Percentiles rank a stretch among this genome's conserved stretches.
phyloP scores from a whole-genome alignment of 2,329 filamentous ascomycete genomes.

The Ceratocystis harringtonii region DNA sequence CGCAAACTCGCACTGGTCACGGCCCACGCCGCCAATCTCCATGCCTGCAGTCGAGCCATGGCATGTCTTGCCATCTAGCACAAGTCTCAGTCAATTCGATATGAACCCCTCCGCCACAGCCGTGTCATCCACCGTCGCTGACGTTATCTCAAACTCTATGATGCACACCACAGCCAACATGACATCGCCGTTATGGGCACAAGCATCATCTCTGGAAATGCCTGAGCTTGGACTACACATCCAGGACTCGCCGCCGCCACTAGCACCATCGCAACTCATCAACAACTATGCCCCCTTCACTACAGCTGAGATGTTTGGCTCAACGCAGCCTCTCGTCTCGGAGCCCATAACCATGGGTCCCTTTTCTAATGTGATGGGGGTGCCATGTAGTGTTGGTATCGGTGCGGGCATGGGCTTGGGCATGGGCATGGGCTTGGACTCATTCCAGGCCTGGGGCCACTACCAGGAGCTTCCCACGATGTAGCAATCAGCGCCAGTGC shows the following conservation, averaged over 20 bases:
- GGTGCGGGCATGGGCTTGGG: neutral
- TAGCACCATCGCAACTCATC: constrained; percentile 11
- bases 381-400: constrained; percentile 56
- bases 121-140: neutral
- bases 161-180: constrained; percentile 8
- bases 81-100: constrained; percentile 50
- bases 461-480: constrained; percentile 75
- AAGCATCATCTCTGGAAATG: constrained; percentile 43
- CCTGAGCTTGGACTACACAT: constrained; percentile 49
- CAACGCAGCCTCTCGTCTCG: constrained; percentile 57
- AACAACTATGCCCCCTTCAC: constrained; percentile 41
- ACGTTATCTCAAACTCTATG: neutral
- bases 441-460: constrained; percentile 54
- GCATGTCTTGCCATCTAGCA: constrained; percentile 82
- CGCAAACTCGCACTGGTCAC: constrained; percentile 22
- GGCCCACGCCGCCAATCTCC: constrained; percentile 47
- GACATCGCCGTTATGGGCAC: constrained; percentile 14
- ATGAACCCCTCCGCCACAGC: constrained; percentile 7
- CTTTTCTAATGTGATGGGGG: constrained; percentile 71
- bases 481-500: constrained; percentile 49
- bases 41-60: constrained; percentile 68
- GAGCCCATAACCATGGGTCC: constrained; percentile 63
- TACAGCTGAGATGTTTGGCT: constrained; percentile 63
- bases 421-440: constrained; percentile 18
- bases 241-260: constrained; percentile 54